phyloP scores from a whole-genome alignment of 331 rosid species.

The Quercus lobata region DNA sequence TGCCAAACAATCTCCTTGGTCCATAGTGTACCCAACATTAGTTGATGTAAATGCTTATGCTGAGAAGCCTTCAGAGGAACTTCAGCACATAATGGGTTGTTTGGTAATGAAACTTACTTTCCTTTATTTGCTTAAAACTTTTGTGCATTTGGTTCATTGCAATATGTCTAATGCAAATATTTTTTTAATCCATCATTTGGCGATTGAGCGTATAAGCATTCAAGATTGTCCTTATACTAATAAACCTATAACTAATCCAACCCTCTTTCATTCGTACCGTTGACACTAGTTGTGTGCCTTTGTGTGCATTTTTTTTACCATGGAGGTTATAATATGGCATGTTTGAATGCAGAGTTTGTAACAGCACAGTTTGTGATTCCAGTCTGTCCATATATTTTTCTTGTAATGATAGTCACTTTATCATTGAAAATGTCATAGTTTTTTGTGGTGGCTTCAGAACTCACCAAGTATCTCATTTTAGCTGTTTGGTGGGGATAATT shows the following conservation, averaged over 20 bases:
- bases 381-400: not conserved
- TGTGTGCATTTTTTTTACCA: not conserved
- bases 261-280: not conserved
- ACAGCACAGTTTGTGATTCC: not conserved
- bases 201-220: conserved; percentile 5
- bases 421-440: not conserved
- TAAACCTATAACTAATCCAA: not conserved
- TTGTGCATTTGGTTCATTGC: conserved; percentile 8
- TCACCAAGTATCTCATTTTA: not conserved
- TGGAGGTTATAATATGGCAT: not conserved
- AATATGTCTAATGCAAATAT: conserved; percentile 11
- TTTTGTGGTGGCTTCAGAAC: not conserved
- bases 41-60: conserved; percentile 87
- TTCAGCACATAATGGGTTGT: conserved; percentile 75
- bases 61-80: conserved; percentile 92
- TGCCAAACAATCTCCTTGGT: conserved; percentile 92
- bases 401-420: not conserved
- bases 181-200: conserved; percentile 13
- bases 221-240: not conserved
- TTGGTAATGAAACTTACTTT: conserved; percentile 61
- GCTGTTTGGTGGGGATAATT: not conserved
- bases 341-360: not conserved
- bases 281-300: not conserved
- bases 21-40: conserved; percentile 86
- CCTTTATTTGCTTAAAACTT: not conserved